Conservation (phyloP, 2,329 filamentous ascomycete genomes). For the Cladosporium oxysporum region DNA sequence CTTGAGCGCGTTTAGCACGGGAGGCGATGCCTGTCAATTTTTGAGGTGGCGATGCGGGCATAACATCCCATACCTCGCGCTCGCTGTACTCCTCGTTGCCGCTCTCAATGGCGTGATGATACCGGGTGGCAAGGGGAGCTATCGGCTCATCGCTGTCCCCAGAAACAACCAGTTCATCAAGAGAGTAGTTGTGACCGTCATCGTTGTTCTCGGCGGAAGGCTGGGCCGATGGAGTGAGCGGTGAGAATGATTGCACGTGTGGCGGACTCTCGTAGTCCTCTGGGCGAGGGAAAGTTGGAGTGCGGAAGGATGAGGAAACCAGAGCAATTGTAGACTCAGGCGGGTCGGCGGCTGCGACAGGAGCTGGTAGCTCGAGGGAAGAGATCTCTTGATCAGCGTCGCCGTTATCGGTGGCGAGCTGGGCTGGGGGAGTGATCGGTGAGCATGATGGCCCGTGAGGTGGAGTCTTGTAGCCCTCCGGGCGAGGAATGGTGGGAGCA, state of each 20-base stretch:
- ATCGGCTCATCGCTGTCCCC: not conserved
- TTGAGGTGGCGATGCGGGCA: not conserved
- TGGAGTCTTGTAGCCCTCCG: not conserved
- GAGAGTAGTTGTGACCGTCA: not conserved
- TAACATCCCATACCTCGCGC: not conserved
- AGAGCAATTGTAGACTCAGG: not conserved
- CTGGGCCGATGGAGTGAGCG: not conserved
- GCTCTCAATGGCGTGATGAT: not conserved
- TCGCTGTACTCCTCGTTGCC: not conserved
- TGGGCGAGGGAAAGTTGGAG: not conserved
- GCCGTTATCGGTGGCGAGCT: not conserved
- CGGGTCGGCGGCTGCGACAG: not conserved
- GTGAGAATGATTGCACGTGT: not conserved
- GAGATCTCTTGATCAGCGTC: not conserved
- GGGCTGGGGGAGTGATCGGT: not conserved
- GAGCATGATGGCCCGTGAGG: not conserved
- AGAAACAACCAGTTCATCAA: not conserved
- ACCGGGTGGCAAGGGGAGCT: not conserved
- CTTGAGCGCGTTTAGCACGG: not conserved
- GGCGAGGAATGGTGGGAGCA: not conserved
- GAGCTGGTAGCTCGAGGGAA: not conserved
- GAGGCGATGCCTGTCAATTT: not conserved
- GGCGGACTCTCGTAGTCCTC: not conserved
- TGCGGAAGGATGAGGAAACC: not conserved
- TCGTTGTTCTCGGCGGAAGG: not conserved